phyloP scores from a whole-genome alignment of 2,329 filamentous ascomycete species.

The Raffaelea ambrosiae region DNA sequence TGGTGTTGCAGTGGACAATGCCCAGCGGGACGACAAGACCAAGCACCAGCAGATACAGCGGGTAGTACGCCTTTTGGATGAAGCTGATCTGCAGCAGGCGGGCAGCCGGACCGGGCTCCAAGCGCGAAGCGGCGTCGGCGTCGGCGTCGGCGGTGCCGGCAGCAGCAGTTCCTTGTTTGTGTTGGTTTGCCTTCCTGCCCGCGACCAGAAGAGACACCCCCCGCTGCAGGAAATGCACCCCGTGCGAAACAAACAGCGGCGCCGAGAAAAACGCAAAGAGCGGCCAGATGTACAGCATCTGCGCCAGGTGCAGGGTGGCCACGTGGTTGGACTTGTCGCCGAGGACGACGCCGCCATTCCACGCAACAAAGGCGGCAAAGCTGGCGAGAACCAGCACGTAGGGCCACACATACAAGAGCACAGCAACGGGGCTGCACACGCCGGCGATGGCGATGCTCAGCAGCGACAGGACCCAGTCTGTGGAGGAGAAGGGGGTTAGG shows the following conservation, averaged over 20 bases:
- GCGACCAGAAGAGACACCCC: neutral
- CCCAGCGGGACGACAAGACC: slow-evolving; percentile 28
- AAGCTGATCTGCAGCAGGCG: slow-evolving; percentile 17
- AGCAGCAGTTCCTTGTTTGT: neutral
- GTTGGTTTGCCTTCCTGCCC: neutral
- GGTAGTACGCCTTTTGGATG: slow-evolving; percentile 25
- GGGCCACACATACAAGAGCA: slow-evolving; percentile 45
- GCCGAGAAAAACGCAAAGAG: slow-evolving; percentile 84
- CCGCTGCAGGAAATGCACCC: neutral
- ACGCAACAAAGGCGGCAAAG: slow-evolving; percentile 69
- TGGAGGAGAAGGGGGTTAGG: no score
- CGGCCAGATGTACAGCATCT: slow-evolving; percentile 94
- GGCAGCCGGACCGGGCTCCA: no score
- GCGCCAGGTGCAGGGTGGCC: slow-evolving; percentile 77
- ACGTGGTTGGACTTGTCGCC: slow-evolving; percentile 94
- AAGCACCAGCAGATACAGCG: slow-evolving; percentile 22
- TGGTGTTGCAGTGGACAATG: slow-evolving; percentile 73
- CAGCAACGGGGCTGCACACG: slow-evolving; percentile 34
- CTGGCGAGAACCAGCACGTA: slow-evolving; percentile 53
- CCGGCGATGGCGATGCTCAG: slow-evolving; percentile 57
- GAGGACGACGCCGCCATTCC: slow-evolving; percentile 88
- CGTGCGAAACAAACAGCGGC: slow-evolving; percentile 52
- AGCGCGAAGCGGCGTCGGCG: neutral
- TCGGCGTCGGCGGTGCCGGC: neutral
- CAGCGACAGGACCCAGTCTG: slow-evolving; percentile 47